Evolutionary conservation across 73 alveolate species (phyloP).

Genomic region (Blepharisma japonicum): DNA sequence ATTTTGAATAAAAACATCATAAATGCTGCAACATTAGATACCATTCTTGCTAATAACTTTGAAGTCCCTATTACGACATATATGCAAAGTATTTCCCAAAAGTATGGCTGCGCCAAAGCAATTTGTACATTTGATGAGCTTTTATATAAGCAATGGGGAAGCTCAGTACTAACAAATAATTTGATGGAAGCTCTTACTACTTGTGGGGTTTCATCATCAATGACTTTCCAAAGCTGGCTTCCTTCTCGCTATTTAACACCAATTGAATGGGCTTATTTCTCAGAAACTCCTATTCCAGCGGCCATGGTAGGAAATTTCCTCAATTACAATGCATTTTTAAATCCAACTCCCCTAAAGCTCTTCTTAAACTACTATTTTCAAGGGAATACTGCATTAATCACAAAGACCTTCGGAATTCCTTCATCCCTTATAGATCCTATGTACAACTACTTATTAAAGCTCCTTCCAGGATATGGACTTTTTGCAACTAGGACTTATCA

Average conservation of each 20-base stretch:
- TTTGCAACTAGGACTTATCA: neutral
- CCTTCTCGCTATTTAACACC: neutral
- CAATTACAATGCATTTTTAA: neutral
- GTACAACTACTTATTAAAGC: neutral
- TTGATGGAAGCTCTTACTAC: too few species aligned
- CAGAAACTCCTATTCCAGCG: neutral
- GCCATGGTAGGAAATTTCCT: neutral
- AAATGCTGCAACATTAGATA: neutral
- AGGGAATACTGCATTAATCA: neutral
- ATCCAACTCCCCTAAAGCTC: neutral
- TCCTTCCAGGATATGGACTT: neutral
- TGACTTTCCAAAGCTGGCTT: conserved; percentile 3
- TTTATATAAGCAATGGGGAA: conserved; percentile 11
- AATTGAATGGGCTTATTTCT: neutral
- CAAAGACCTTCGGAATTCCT: neutral
- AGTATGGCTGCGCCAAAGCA: neutral
- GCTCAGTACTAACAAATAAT: neutral
- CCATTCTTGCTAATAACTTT: neutral
- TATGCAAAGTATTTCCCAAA: neutral
- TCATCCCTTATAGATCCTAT: neutral
- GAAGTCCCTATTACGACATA: neutral
- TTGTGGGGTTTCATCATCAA: neutral
- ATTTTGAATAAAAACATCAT: neutral
- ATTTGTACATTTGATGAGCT: conserved; percentile 2
- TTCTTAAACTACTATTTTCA: neutral